phyloP scores from a whole-genome alignment of 2,329 filamentous ascomycete genomes.

The Cordyceps pruinosa region DNA sequence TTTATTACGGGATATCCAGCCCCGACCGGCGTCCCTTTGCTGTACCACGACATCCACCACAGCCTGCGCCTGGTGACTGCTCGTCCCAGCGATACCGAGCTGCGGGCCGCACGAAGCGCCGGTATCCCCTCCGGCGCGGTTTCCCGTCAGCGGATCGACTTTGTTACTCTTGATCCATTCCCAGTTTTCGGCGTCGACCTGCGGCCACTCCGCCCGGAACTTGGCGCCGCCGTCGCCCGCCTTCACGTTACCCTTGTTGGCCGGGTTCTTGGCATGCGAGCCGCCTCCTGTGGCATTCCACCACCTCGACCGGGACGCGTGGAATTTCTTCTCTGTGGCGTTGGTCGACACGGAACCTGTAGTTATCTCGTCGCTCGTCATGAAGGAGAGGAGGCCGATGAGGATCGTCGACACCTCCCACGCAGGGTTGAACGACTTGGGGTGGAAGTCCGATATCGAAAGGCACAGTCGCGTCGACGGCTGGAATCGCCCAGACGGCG shows the following conservation, averaged over 20 bases:
- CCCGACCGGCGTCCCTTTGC: slow-evolving; percentile 71
- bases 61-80: slow-evolving; percentile 58
- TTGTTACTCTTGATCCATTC: slow-evolving; percentile 81
- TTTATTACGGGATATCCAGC: slow-evolving; percentile 78
- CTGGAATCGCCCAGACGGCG: slow-evolving; percentile 90
- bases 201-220: slow-evolving; percentile 84
- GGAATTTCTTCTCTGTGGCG: slow-evolving; percentile 67
- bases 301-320: slow-evolving; percentile 77
- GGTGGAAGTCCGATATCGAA: slow-evolving; percentile 95
- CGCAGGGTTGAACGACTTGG: slow-evolving; percentile 94
- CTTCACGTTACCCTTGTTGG: slow-evolving; percentile 72
- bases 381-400: slow-evolving; percentile 89
- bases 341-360: slow-evolving; percentile 80
- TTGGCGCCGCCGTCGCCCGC: slow-evolving; percentile 88
- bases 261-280: slow-evolving; percentile 51
- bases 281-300: slow-evolving; percentile 96
- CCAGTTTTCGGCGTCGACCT: slow-evolving; percentile 83
- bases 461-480: slow-evolving; percentile 87
- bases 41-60: slow-evolving; percentile 71
- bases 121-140: slow-evolving; percentile 42
- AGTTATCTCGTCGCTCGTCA: slow-evolving; percentile 98
- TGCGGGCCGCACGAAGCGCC: slow-evolving; percentile 46
- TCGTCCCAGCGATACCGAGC: slow-evolving; percentile 52
- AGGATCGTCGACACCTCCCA: slow-evolving; percentile 98
- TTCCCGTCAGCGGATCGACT: slow-evolving; percentile 71